A percentile compares a stretch with the other conserved stretches of the same genome.
Evolutionary conservation across 768 basidiomycete species (phyloP).

Genomic region (Russula foetens): DNA sequence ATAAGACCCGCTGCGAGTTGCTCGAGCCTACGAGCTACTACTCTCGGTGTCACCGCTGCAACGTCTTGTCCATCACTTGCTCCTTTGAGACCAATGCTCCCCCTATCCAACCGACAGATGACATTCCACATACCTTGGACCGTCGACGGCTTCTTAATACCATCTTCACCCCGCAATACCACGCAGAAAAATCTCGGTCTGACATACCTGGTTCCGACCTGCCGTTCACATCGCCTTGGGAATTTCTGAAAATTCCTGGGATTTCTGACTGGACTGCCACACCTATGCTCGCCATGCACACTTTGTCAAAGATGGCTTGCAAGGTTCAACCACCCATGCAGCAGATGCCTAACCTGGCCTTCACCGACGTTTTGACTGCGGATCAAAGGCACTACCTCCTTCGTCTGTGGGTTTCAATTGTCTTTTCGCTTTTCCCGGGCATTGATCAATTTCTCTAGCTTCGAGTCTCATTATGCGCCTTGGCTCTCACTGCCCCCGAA

Average conservation of each 20-base stretch:
- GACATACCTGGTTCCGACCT: background rate
- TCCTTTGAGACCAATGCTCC: slow-evolving; percentile 36
- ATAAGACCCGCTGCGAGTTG: slow-evolving; percentile 44
- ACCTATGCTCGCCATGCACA: slow-evolving; percentile 40
- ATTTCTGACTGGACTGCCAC: slow-evolving; percentile 37
- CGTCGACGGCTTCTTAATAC: background rate
- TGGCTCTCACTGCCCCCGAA: slow-evolving; percentile 36
- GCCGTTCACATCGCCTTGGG: slow-evolving; percentile 28
- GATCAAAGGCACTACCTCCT: slow-evolving; percentile 14
- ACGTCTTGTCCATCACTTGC: slow-evolving; percentile 38
- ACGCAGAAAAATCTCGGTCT: background rate
- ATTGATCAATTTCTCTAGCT: slow-evolving; percentile 24
- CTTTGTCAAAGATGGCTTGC: slow-evolving; percentile 28
- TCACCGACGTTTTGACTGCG: slow-evolving; percentile 5
- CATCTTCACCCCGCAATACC: background rate
- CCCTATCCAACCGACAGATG: slow-evolving; percentile 22
- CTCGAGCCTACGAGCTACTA: slow-evolving; percentile 30
- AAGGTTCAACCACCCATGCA: slow-evolving; percentile 20
- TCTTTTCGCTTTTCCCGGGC: background rate
- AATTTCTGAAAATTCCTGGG: slow-evolving; percentile 31
- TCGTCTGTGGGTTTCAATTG: slow-evolving; percentile 3
- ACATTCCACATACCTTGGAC: slow-evolving; percentile 1
- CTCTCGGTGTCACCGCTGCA: slow-evolving; percentile 41
- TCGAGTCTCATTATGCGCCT: slow-evolving; percentile 36
- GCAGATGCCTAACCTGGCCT: slow-evolving; percentile 20